These are phyloP conservation scores for Colletotrichum sublineola DNA, from an alignment of 2,329 filamentous ascomycete species.

Conservation along the genomic window DNA sequence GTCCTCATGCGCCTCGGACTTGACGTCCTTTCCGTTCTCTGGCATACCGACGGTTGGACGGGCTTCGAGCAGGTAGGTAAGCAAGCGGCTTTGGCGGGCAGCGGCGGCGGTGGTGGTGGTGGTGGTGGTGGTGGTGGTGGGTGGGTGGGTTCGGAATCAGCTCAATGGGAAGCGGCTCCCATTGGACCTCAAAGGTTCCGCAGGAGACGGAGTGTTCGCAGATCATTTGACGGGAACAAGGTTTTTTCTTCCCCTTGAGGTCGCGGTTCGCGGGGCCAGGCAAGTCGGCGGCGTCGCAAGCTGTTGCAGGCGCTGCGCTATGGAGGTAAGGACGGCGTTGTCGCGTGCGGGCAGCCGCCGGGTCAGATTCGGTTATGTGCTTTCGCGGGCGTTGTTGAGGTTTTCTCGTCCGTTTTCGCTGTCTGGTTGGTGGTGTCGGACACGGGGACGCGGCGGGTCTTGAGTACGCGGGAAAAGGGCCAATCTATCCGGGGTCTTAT, in stretches of 20 bases:
- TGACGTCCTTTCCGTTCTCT: constrained; percentile 54
- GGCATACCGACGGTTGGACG: constrained; percentile 48
- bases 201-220: constrained; percentile 57
- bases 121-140: constrained; percentile 1
- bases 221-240: constrained; percentile 46
- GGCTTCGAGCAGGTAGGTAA: not conserved
- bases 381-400: not conserved
- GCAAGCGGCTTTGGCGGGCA: not conserved
- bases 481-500: not conserved
- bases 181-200: constrained; percentile 60
- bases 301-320: constrained; percentile 7
- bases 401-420: not conserved
- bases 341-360: constrained; percentile 22
- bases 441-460: not conserved
- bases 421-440: not conserved
- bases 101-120: not conserved
- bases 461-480: not conserved
- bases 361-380: constrained; percentile 10
- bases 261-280: not conserved
- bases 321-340: constrained; percentile 9
- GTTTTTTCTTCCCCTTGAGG: not conserved
- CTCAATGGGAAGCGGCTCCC: constrained; percentile 53
- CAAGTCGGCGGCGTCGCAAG: constrained; percentile 2
- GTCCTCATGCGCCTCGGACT: constrained; percentile 55
- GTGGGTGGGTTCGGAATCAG: constrained; percentile 46